Percentiles rank a stretch among this genome's conserved stretches.
Evolutionary conservation across 345 rosid species (phyloP).

Genomic region (Pseudoturritis turrita): DNA sequence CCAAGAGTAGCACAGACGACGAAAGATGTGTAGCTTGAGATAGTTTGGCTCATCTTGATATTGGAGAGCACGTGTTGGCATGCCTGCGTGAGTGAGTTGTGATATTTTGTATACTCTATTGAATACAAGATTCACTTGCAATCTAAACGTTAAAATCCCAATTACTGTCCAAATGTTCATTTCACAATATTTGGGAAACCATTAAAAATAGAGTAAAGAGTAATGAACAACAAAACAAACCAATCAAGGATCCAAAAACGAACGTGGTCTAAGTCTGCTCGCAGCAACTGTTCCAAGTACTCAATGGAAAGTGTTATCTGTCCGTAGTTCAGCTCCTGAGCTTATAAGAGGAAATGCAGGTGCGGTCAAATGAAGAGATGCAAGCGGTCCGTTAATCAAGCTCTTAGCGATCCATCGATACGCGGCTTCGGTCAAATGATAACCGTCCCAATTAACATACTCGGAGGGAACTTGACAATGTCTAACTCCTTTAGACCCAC

Average conservation of each 20-base stretch:
- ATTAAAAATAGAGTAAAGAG: no score
- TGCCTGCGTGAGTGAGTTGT: no score
- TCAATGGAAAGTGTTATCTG: neutral
- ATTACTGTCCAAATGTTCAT: no score
- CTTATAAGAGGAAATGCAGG: neutral
- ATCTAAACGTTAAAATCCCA: no score
- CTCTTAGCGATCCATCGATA: neutral
- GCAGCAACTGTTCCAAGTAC: neutral
- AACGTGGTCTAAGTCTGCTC: neutral
- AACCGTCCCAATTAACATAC: constrained; percentile 37
- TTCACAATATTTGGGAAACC: no score
- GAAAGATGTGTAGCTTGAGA: no score
- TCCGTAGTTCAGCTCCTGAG: neutral
- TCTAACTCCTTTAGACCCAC: constrained; percentile 11
- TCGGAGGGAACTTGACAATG: constrained; percentile 20
- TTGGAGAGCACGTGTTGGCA: no score
- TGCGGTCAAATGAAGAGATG: neutral
- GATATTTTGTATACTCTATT: no score
- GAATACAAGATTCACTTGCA: no score
- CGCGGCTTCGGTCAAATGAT: constrained; percentile 15
- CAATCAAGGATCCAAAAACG: neutral
- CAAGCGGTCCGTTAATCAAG: neutral
- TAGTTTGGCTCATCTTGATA: no score
- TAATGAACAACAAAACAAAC: neutral
- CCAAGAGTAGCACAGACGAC: no score